Conservation (phyloP, 208 protist genomes). For the Leptomonas pyrrhocoris region DNA sequence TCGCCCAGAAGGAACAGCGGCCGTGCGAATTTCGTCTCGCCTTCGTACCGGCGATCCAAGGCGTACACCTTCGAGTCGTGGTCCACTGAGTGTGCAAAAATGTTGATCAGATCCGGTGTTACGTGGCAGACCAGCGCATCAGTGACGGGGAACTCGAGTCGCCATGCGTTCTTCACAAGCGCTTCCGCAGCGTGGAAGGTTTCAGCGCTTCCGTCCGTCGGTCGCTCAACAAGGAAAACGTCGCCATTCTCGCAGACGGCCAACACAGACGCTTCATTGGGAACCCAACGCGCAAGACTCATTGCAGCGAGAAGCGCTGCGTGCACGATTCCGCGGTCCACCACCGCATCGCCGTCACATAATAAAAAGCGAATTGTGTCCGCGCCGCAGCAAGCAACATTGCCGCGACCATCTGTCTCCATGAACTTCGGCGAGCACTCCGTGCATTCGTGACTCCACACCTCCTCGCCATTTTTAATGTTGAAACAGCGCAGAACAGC, state of each 20-base stretch:
- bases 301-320: conserved; percentile 33
- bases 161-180: conserved; percentile 68
- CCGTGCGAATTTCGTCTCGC: conserved; percentile 61
- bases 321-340: conserved; percentile 23
- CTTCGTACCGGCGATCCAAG: conserved; percentile 65
- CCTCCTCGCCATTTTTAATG: conserved; percentile 4
- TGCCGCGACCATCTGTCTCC: conserved; percentile 22
- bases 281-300: conserved; percentile 38
- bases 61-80: conserved; percentile 87
- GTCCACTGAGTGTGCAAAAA: conserved; percentile 79
- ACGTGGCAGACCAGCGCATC: conserved; percentile 56
- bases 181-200: conserved; percentile 33
- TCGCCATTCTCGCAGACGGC: conserved; percentile 67
- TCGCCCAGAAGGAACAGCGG: conserved; percentile 78
- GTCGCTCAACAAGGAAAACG: conserved; percentile 50
- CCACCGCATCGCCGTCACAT: conserved; percentile 3
- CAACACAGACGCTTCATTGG: conserved; percentile 41
- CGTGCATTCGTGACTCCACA: conserved; percentile 18
- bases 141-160: conserved; percentile 77
- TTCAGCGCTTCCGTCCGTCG: conserved; percentile 27
- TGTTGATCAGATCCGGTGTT: conserved; percentile 55
- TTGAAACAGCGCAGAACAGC: conserved; percentile 16
- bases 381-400: conserved; percentile 18
- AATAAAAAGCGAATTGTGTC: conserved; percentile 26
- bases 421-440: conserved; percentile 16